Conservation (phyloP, 176 grass and related monocot genomes). For the Tuctoria greenei region DNA sequence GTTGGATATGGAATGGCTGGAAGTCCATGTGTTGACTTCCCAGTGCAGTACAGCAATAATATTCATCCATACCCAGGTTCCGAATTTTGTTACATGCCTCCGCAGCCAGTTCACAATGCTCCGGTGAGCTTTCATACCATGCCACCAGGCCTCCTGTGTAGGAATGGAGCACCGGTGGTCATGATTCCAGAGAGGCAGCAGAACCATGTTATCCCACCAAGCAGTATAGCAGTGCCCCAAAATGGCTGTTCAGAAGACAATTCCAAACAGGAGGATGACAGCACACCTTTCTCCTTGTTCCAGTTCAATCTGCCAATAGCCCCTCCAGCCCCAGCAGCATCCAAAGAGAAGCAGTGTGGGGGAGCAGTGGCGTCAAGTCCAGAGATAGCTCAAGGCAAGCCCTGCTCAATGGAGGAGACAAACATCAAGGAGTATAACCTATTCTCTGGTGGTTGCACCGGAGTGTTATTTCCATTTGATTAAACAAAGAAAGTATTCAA, state of each 20-base stretch:
- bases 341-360: conserved; percentile 41
- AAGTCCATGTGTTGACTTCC: conserved; percentile 43
- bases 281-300: conserved; percentile 68
- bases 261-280: conserved; percentile 9
- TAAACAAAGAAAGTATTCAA: conserved; percentile 37
- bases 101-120: conserved; percentile 44
- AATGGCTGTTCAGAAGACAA: conserved; percentile 25
- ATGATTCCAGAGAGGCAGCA: conserved; percentile 43
- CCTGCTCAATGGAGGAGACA: conserved; percentile 65
- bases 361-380: conserved; percentile 2
- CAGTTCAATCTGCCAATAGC: conserved; percentile 71
- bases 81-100: conserved; percentile 46
- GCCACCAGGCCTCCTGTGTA: not conserved
- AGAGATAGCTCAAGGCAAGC: conserved; percentile 14
- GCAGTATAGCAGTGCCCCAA: not conserved
- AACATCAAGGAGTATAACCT: conserved; percentile 79
- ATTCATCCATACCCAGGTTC: conserved; percentile 51
- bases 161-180: conserved; percentile 25
- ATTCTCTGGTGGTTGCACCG: conserved; percentile 62
- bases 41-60: conserved; percentile 50
- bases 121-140: conserved; percentile 27
- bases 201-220: not conserved
- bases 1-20: conserved; percentile 46
- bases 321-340: conserved; percentile 21
- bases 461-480: conserved; percentile 52